phyloP scores from a whole-genome alignment of 352 stramenopile genomes.

The Pythium angustatum region DNA sequence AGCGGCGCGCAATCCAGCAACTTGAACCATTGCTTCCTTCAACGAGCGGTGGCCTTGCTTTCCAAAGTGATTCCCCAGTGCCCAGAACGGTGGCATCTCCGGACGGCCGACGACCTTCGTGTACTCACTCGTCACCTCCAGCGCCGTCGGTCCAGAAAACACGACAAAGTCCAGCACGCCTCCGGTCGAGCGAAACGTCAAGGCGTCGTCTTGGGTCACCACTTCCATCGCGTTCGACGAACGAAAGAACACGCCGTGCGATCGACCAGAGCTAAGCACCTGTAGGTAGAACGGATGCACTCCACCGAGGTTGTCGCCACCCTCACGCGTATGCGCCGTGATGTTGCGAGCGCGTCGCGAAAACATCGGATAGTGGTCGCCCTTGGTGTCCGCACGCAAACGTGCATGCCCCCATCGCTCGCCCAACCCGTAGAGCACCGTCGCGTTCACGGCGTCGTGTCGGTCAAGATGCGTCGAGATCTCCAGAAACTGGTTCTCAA shows the following conservation, averaged over 20 bases:
- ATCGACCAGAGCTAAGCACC: slow-evolving; percentile 37
- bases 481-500: slow-evolving; percentile 88
- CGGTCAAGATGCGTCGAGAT: slow-evolving; percentile 66
- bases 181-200: slow-evolving; percentile 81
- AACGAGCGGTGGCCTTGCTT: slow-evolving; percentile 40
- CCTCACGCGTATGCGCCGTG: slow-evolving; percentile 27
- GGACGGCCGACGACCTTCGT: slow-evolving; percentile 71
- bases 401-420: slow-evolving; percentile 54
- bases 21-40: slow-evolving; percentile 36
- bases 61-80: slow-evolving; percentile 82
- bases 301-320: slow-evolving; percentile 77
- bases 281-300: slow-evolving; percentile 84
- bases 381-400: slow-evolving; percentile 42
- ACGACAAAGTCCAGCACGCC: slow-evolving; percentile 84
- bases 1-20: slow-evolving; percentile 35
- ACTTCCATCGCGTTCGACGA: slow-evolving; percentile 90
- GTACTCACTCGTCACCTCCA: slow-evolving; percentile 73
- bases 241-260: slow-evolving; percentile 78
- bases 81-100: slow-evolving; percentile 82
- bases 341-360: slow-evolving; percentile 16
- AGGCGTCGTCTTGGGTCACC: slow-evolving; percentile 49
- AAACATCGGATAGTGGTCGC: slow-evolving; percentile 77
- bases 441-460: slow-evolving; percentile 21
- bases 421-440: slow-evolving; percentile 72
- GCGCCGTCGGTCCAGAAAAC: slow-evolving; percentile 59